A percentile compares a stretch with the other conserved stretches of the same genome.
phyloP scores from a whole-genome alignment of 768 basidiomycete species.

The Mycena polygramma region DNA sequence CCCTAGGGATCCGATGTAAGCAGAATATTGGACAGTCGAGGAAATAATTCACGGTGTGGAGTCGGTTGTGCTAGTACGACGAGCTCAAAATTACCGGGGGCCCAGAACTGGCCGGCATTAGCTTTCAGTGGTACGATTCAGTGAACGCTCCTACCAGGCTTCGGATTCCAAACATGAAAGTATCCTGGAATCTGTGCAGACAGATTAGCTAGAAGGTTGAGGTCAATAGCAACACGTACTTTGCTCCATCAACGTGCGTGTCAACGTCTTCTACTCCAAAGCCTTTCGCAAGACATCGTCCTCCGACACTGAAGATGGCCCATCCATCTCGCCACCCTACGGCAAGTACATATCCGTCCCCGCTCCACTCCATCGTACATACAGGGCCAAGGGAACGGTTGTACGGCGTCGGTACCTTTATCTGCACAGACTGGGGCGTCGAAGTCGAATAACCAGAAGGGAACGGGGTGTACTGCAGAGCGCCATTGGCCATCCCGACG shows the following conservation, averaged over 20 bases:
- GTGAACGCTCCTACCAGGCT: slow-evolving; percentile 65
- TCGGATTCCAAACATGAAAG: slow-evolving; percentile 86
- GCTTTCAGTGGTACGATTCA: slow-evolving; percentile 13
- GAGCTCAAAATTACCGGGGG: slow-evolving; percentile 91
- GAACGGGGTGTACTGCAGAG: slow-evolving; percentile 75
- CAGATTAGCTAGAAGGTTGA: background rate
- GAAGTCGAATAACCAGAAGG: slow-evolving; percentile 70
- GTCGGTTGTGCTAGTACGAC: slow-evolving; percentile 74
- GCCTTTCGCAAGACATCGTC: slow-evolving; percentile 85
- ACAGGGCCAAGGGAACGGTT: slow-evolving; percentile 73
- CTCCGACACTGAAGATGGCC: slow-evolving; percentile 92
- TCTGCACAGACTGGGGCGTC: slow-evolving; percentile 68
- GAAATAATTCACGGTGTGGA: slow-evolving; percentile 59
- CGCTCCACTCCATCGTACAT: slow-evolving; percentile 87
- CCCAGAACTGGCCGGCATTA: slow-evolving; percentile 81
- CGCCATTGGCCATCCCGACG: slow-evolving; percentile 72
- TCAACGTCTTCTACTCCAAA: slow-evolving; percentile 73
- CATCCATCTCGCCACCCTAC: slow-evolving; percentile 93
- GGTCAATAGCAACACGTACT: slow-evolving; percentile 47
- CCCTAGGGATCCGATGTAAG: slow-evolving; percentile 51
- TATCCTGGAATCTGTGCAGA: slow-evolving; percentile 74
- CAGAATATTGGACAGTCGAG: slow-evolving; percentile 1
- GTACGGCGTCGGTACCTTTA: slow-evolving; percentile 75
- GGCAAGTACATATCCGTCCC: slow-evolving; percentile 94
- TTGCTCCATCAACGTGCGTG: slow-evolving; percentile 61